Base-by-base conservation (phyloP, 768 basidiomycete species). In the Boletus subcaerulescens region DNA sequence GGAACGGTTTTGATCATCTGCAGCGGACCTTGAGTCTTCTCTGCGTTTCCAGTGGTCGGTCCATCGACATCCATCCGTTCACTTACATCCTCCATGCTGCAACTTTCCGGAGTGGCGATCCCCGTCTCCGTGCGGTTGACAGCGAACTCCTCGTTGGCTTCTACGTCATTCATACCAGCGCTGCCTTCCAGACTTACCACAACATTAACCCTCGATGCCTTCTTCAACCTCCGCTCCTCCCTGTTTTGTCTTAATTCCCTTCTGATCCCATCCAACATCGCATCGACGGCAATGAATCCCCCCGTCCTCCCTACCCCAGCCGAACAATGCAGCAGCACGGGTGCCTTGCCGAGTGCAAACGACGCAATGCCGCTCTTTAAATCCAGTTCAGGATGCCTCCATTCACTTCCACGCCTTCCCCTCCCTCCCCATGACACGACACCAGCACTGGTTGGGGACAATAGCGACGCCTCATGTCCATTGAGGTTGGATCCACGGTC, bases 291-390 rank as follows among this genome's bases (percentile, higher is more conserved):
- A 65, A 98, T 93, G 69, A 92, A 98, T 24, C 89, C 91, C 20
- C 96, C 96, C 0, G 96, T 98, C 40, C 96, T 81, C 0, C 96
- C 96, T 7, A 97, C 93, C 18, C 96, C 96, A 0, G 96, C 96
- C 31, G 92, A 94, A 66, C 95, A 95, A 68, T 95, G 93, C 59
- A 95, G 70, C 45, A 95, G 67, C 29, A 93, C 80, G 1, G 91
- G 90, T 14, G 59, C 52, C 42, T 55, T 68, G 7, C 77, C 79
- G 47, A 79, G 59, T 7, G 81, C 80, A 57, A 80, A 80, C 50
- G 75, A 67, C 17, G 80, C 78, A 48, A 89, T 73, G 0, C 87
- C 88, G 0, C 78, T 82, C 53, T 72, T 72, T 17, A 73, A 63
- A 52, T 89, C 85, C 40, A 88, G 57, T 4, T 77, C 77, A 20